Percentiles rank a stretch among this genome's conserved stretches.
phyloP scores from a whole-genome alignment of 768 basidiomycete genomes.

The Suillus fuscotomentosus region DNA sequence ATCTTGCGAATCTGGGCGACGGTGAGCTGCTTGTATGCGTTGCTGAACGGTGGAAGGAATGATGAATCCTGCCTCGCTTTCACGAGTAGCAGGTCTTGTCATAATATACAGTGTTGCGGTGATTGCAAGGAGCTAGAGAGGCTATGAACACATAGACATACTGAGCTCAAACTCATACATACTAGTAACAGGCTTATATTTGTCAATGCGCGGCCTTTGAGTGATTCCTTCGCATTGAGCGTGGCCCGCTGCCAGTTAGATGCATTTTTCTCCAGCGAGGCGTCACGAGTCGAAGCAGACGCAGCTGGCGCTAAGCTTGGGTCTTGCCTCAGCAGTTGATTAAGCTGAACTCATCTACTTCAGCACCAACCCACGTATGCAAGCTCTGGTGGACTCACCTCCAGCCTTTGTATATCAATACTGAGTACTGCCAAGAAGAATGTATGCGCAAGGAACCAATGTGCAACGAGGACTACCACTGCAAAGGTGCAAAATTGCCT shows the following conservation, averaged over 20 bases:
- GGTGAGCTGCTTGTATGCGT: slow-evolving; percentile 31
- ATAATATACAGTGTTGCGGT: slow-evolving; percentile 74
- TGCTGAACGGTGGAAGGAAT: slow-evolving; percentile 28
- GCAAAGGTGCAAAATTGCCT: slow-evolving; percentile 94
- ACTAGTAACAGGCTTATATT: slow-evolving; percentile 83
- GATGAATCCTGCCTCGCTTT: slow-evolving; percentile 19
- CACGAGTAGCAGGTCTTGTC: slow-evolving; percentile 50
- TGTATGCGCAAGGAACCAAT: slow-evolving; percentile 96
- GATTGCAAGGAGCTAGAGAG: slow-evolving; percentile 66
- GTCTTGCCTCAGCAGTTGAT: slow-evolving; percentile 81
- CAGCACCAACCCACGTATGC: slow-evolving; percentile 7
- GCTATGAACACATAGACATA: slow-evolving; percentile 6
- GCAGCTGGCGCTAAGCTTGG: slow-evolving; percentile 50
- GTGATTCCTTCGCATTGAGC: slow-evolving; percentile 37
- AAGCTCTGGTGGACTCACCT: slow-evolving; percentile 44
- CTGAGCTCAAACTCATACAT: slow-evolving; percentile 18
- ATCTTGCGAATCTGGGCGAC: slow-evolving; percentile 34
- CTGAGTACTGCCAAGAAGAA: slow-evolving; percentile 94
- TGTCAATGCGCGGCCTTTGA: slow-evolving; percentile 68
- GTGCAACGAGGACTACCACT: slow-evolving; percentile 90
- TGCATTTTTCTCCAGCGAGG: slow-evolving; percentile 16
- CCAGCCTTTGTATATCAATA: slow-evolving; percentile 93
- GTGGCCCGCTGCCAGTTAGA: slow-evolving; percentile 33
- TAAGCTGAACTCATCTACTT: slow-evolving; percentile 48
- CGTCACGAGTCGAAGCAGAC: slow-evolving; percentile 23